A percentile compares a stretch with the other conserved stretches of the same genome.
Evolutionary conservation across 116 monocot genomes (phyloP).

Genomic region (Papilionanthe hybrid): DNA sequence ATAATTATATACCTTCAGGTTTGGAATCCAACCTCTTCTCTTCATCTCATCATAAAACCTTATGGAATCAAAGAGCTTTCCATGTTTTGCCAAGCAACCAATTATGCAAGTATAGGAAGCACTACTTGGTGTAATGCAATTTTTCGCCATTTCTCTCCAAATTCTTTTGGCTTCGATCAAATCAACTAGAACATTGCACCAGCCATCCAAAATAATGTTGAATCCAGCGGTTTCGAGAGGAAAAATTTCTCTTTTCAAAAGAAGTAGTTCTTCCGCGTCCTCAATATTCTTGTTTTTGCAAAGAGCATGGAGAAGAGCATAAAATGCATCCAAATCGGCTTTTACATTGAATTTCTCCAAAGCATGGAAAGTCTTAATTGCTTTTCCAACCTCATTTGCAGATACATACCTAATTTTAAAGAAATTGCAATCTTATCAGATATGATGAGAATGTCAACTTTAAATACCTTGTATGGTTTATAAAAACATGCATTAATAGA

Average conservation of each 20-base stretch:
- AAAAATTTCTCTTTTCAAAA: slow-evolving; percentile 47
- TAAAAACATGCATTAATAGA: no score
- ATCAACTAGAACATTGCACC: slow-evolving; percentile 67
- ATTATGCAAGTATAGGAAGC: slow-evolving; percentile 73
- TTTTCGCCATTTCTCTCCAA: slow-evolving; percentile 91
- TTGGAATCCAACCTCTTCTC: slow-evolving; percentile 65
- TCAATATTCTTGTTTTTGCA: slow-evolving; percentile 75
- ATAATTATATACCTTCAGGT: slow-evolving; percentile 53
- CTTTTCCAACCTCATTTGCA: slow-evolving; percentile 60
- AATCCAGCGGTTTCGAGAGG: slow-evolving; percentile 70
- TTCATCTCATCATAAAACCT: slow-evolving; percentile 88
- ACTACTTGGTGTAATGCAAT: slow-evolving; percentile 67
- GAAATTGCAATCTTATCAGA: neutral
- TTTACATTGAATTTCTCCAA: slow-evolving; percentile 73
- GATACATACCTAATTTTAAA: slow-evolving; percentile 54
- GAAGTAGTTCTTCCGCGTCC: slow-evolving; percentile 83
- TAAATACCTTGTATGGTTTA: no score
- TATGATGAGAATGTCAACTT: no score
- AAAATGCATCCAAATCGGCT: slow-evolving; percentile 47
- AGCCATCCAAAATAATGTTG: slow-evolving; percentile 69
- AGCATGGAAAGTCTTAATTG: slow-evolving; percentile 66
- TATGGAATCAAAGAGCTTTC: slow-evolving; percentile 70
- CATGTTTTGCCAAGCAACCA: slow-evolving; percentile 60
- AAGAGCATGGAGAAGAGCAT: slow-evolving; percentile 61
- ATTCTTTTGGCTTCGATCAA: slow-evolving; percentile 74